Conservation (phyloP, 768 basidiomycete species). For the Zangia roseola region DNA sequence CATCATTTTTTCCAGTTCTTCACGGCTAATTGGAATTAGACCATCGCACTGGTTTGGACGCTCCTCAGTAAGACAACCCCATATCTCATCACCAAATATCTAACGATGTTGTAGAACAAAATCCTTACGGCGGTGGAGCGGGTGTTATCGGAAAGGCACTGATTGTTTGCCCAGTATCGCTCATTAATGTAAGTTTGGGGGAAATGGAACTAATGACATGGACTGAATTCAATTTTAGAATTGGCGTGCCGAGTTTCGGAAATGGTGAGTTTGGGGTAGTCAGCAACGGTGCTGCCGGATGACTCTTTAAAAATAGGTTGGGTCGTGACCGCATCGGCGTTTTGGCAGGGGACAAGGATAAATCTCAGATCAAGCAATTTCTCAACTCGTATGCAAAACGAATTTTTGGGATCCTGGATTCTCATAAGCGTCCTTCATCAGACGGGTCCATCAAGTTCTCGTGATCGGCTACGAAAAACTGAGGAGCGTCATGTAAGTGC, state of each 20-base stretch:
- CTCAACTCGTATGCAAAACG: conserved; percentile 59
- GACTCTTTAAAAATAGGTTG: conserved; percentile 38
- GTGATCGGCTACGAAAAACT: conserved; percentile 95
- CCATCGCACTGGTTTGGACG: conserved; percentile 91
- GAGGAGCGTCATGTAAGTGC: conserved; percentile 72
- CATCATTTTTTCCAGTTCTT: neutral
- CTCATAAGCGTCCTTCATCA: conserved; percentile 25
- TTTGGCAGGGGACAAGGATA: conserved; percentile 59
- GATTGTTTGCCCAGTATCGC: conserved; percentile 91
- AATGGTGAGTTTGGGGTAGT: conserved; percentile 65
- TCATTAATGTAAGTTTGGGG: conserved; percentile 62
- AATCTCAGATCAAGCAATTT: conserved; percentile 63
- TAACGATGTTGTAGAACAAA: conserved; percentile 60
- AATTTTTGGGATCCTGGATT: neutral
- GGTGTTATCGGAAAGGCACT: conserved; percentile 74
- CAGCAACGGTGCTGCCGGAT: neutral
- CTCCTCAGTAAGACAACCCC: conserved; percentile 68
- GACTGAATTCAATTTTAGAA: conserved; percentile 50
- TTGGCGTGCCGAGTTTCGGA: conserved; percentile 93
- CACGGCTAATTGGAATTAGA: conserved; percentile 36
- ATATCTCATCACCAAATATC: conserved; percentile 2
- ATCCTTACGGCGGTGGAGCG: conserved; percentile 60
- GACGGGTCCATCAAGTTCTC: conserved; percentile 78
- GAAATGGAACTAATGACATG: neutral
- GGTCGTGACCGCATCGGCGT: conserved; percentile 56